phyloP scores from a whole-genome alignment of 176 grass and related monocot species.

The Phoenix dactylifera region DNA sequence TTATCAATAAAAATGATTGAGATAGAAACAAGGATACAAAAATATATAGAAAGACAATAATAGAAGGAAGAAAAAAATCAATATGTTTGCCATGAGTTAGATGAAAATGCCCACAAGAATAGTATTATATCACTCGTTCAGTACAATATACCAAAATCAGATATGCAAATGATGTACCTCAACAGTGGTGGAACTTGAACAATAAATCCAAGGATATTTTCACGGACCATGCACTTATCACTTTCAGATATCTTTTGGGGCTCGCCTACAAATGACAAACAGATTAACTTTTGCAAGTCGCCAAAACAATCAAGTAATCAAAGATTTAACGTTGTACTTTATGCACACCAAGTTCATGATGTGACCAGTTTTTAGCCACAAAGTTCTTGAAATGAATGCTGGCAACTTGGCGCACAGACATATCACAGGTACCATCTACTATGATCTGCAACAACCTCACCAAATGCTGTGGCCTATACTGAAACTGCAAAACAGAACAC shows the following conservation, averaged over 20 bases:
- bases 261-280: constrained; percentile 39
- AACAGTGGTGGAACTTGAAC: constrained; percentile 76
- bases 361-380: constrained; percentile 91
- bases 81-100: too few relatives aligned
- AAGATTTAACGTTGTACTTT: constrained; percentile 2
- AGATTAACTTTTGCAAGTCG: constrained; percentile 8
- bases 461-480: constrained; percentile 67
- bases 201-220: constrained; percentile 87
- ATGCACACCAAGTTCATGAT: constrained; percentile 46
- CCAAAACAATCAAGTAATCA: constrained; percentile 9
- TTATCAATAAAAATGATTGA: too few relatives aligned
- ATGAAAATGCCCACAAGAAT: too few relatives aligned
- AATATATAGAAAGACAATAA: constrained; percentile 2
- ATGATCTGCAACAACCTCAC: constrained; percentile 83
- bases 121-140: too few relatives aligned
- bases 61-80: not conserved
- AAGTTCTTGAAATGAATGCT: constrained; percentile 99
- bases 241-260: constrained; percentile 51
- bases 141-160: too few relatives aligned
- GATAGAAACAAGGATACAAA: too few relatives aligned
- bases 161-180: constrained; percentile 42
- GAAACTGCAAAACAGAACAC: constrained; percentile 44
- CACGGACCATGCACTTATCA: constrained; percentile 68
- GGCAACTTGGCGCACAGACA: constrained; percentile 79
- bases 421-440: constrained; percentile 70